Evolutionary conservation across 352 stramenopile genomes (phyloP).

Genomic region (Phytophthora brassicae): DNA sequence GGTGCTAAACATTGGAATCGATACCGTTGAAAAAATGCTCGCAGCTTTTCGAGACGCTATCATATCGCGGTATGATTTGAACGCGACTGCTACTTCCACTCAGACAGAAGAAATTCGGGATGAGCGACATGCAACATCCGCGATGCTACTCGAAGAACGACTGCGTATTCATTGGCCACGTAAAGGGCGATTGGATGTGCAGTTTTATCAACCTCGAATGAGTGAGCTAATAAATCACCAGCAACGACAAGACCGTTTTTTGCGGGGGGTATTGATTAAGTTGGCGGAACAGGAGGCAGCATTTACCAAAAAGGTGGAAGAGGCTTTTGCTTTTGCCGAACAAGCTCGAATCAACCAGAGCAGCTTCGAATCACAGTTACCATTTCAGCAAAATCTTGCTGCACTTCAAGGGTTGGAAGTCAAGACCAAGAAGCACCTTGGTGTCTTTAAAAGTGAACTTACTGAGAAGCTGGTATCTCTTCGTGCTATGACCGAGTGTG

Average conservation of each 20-base stretch:
- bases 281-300: slow-evolving; percentile 46
- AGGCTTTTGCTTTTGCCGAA: slow-evolving; percentile 33
- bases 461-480: slow-evolving; percentile 32
- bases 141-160: slow-evolving; percentile 76
- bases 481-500: slow-evolving; percentile 27
- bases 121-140: slow-evolving; percentile 40
- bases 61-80: slow-evolving; percentile 45
- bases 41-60: slow-evolving; percentile 42
- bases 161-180: slow-evolving; percentile 89
- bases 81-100: slow-evolving; percentile 21
- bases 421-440: slow-evolving; percentile 74
- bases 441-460: slow-evolving; percentile 42
- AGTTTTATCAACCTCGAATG: slow-evolving; percentile 84
- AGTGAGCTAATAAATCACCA: slow-evolving; percentile 80
- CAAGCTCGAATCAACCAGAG: slow-evolving; percentile 52
- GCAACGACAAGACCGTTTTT: slow-evolving; percentile 69
- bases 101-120: slow-evolving; percentile 32
- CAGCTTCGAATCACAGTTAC: slow-evolving; percentile 57
- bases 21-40: slow-evolving; percentile 30
- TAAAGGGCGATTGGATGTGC: slow-evolving; percentile 79
- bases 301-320: slow-evolving; percentile 43
- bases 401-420: slow-evolving; percentile 83
- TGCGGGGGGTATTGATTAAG: slow-evolving; percentile 59
- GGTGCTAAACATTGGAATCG: slow-evolving; percentile 30
- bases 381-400: slow-evolving; percentile 74